Base-by-base conservation (phyloP, 495 filamentous ascomycete species). In the Talaromyces thailandensis region DNA sequence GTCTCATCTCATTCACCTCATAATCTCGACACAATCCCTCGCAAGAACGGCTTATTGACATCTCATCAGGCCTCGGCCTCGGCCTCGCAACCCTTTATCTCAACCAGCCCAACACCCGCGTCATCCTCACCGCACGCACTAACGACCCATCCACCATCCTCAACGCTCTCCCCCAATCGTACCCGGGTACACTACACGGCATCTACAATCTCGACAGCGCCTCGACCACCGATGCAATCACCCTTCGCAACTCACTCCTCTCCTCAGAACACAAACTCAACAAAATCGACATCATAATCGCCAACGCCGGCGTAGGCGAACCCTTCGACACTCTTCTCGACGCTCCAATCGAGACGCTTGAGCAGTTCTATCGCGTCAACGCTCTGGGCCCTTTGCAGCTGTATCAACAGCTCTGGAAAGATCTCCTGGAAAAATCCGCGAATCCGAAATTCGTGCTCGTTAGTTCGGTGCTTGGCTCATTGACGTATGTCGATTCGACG, bases 81-180 rank as follows among this genome's bases (percentile, higher is more conserved):
- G 73, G 71, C 31, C 65, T 84, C 18, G 56, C 69, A 9, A 48
- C 63, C 29, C 43, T 63, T 16, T 77, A 77, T 65, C 70, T 80
- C 57, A 21, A 62, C 52, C 75, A 69, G 11, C 71, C 74, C 11
- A 65, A 78, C 67, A 75, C 69, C 35, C 79, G 68, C 61, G 75
- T 84, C 61, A 74, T 84, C 60, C 77, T 70, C 35, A 73, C 70
- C n/a, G 66, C 75, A 18, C 76, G 81, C 62, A 64, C 81, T 61
- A 63, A 63, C 2, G 56, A 64, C 4, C 23, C 66, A 8, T 31
- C 68, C 6, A 58, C 66, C 23, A 43, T 64, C 6, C 60, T 77
- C 21, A 6, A 56, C 16, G 26, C 64, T 14, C 51, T 79, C 9
- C 68, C 71, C 0, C 61, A 61, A 23, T 73, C 64, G 25, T 14